These are phyloP conservation scores for Paraphaeosphaeria minitans DNA, from an alignment of 2,329 filamentous ascomycete species.

Conservation along the genomic window DNA sequence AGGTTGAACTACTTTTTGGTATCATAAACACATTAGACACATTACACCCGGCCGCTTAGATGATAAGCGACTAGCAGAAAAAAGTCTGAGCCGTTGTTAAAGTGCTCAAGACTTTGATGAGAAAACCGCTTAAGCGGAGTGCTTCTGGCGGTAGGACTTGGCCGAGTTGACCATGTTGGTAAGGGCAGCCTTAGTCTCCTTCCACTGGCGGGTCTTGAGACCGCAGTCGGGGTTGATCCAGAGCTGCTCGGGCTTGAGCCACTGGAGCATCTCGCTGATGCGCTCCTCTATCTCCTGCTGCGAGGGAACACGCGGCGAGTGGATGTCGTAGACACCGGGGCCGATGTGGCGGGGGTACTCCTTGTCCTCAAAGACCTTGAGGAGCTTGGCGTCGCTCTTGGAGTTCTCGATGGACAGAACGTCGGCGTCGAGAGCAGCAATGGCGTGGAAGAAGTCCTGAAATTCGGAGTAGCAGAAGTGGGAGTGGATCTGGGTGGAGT, in stretches of 20 bases:
- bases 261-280: constrained; percentile 93
- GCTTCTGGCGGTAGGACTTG: constrained; percentile 94
- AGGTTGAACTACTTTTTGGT: constrained; percentile 53
- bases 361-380: constrained; percentile 97
- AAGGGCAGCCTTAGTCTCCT: constrained; percentile 96
- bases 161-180: constrained; percentile 97
- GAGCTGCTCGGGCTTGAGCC: constrained; percentile 97
- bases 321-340: constrained; percentile 99
- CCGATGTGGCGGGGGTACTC: constrained; percentile 98
- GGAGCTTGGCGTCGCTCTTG: constrained; percentile 99
- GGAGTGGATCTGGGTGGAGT: constrained; percentile 98
- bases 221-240: constrained; percentile 99
- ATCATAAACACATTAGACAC: constrained; percentile 49
- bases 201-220: constrained; percentile 98
- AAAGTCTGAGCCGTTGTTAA: constrained; percentile 13
- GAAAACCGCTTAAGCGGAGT: constrained; percentile 61
- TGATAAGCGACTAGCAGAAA: constrained; percentile 35
- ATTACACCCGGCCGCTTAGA: constrained; percentile 44
- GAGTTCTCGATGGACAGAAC: constrained; percentile 99
- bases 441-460: constrained; percentile 99
- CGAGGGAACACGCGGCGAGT: constrained; percentile 95
- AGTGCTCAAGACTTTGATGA: constrained; percentile 15
- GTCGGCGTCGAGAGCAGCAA: constrained; percentile 95
- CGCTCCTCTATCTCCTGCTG: constrained; percentile 99
- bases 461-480: constrained; percentile 99